Conservation (phyloP, 495 filamentous ascomycete genomes). For the Annulohypoxylon nitens region DNA sequence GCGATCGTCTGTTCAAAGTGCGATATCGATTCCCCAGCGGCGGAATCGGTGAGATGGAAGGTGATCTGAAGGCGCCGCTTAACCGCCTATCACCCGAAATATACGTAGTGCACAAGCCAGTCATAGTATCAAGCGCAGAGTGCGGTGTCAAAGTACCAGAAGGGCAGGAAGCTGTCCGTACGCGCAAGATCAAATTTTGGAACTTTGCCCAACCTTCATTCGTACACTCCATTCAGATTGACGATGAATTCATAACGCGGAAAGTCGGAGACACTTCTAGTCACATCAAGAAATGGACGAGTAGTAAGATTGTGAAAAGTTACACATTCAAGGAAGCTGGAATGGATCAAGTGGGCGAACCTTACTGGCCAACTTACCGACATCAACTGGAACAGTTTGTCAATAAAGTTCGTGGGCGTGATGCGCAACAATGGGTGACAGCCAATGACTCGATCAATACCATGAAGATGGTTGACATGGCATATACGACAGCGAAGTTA, state of each 20-base stretch:
- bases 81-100: slow-evolving; percentile 52
- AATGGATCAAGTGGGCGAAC: slow-evolving; percentile 54
- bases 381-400: slow-evolving; percentile 71
- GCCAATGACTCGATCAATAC: slow-evolving; percentile 64
- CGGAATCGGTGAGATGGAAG: slow-evolving; percentile 55
- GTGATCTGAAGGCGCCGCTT: slow-evolving; percentile 52
- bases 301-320: slow-evolving; percentile 58
- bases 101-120: slow-evolving; percentile 54
- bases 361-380: slow-evolving; percentile 65
- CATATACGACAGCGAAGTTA: slow-evolving; percentile 64
- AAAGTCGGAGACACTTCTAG: slow-evolving; percentile 40
- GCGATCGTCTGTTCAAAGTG: slow-evolving; percentile 58
- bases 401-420: slow-evolving; percentile 62
- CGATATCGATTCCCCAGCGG: slow-evolving; percentile 61
- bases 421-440: slow-evolving; percentile 64
- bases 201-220: slow-evolving; percentile 55
- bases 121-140: slow-evolving; percentile 48
- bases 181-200: slow-evolving; percentile 59
- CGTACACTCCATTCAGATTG: slow-evolving; percentile 67
- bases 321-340: slow-evolving; percentile 60
- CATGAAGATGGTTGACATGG: slow-evolving; percentile 67
- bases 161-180: slow-evolving; percentile 55
- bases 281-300: slow-evolving; percentile 60
- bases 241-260: slow-evolving; percentile 59
- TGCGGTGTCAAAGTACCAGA: slow-evolving; percentile 50